phyloP scores from a whole-genome alignment of 2,329 filamentous ascomycete genomes.

The Didymella lethalis region DNA sequence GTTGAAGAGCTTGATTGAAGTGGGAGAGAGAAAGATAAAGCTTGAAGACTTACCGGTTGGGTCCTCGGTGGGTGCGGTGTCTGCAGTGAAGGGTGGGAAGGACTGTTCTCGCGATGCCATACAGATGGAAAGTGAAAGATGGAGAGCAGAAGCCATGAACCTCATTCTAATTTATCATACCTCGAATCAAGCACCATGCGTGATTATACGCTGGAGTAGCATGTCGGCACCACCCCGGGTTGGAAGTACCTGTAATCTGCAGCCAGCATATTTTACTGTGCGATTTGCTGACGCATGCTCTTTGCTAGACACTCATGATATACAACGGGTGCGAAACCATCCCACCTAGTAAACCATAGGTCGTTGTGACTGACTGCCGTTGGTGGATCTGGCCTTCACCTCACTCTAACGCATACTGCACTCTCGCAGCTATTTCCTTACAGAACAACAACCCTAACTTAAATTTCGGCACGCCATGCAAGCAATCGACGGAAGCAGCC shows the following conservation, averaged over 20 bases:
- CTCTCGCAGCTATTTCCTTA: not conserved
- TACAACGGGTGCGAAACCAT: too few species aligned
- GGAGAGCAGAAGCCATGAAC: not conserved
- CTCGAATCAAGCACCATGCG: not conserved
- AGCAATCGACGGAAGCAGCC: constrained; percentile 5
- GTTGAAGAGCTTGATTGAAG: not conserved
- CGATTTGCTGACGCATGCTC: not conserved
- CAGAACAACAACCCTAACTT: not conserved
- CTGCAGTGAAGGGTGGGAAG: not conserved
- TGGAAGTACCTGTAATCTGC: not conserved
- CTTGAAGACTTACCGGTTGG: not conserved
- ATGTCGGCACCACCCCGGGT: not conserved
- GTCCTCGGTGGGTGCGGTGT: not conserved
- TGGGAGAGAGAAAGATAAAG: not conserved
- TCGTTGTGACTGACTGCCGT: not conserved
- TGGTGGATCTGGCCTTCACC: not conserved
- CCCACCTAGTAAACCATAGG: not conserved
- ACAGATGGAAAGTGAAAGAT: not conserved
- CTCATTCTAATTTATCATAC: not conserved
- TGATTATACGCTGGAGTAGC: not conserved
- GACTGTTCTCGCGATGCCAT: not conserved
- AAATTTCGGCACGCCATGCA: not conserved
- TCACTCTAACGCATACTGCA: not conserved
- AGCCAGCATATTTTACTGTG: not conserved
- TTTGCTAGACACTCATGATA: too few species aligned